Base-by-base conservation (phyloP, 441 rosid species). In the Pelargonium australe region DNA sequence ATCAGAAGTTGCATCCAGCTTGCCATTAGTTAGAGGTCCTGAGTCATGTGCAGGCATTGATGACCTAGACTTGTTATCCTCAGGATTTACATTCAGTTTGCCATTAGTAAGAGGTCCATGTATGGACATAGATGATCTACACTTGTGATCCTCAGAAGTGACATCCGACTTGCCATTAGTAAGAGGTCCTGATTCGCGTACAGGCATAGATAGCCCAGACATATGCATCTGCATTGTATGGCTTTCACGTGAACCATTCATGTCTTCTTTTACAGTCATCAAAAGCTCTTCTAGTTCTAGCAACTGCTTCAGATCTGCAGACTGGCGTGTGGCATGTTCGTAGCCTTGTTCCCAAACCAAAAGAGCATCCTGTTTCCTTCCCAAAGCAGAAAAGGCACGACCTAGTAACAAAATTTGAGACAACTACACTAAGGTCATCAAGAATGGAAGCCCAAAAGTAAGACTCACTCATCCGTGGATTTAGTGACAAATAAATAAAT, bases 231-330 rank as follows among this genome's bases (percentile, higher is more conserved):
- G 79, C 34, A 73, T 66, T 5, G 57, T 78, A 63, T 68, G 72
- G 76, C 67, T 76, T 71, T 81, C 79, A 62, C 13, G 34, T 64
- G 72, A 53, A 41, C 61, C 68, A 72, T 75, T 79, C 65, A 66
- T 70, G 55, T 83, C 95, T 75, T 68, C 84, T 77, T 80, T 89
- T 53, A 85, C 83, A 78, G 41, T 66, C 44, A 66, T 82, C 69
- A 95, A 75, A 66, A 90, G 91, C 70, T 90, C 96, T 78, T 92
- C 96, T 76, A 95, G 82, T 79, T 95, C 99, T 75, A 95, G 79
- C 74, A 95, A 76, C 67, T 87, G 97, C 85, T 85, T 95, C 82
- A 95, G 82, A 85, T 95, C 99, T 14, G 97, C 85, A 58, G 95
- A 85, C 74, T 87, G 85, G 64, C 66, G 70, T 73, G 89, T 72